Evolutionary conservation across 2,329 filamentous ascomycete species (phyloP).

Genomic region (Aureobasidium lini): DNA sequence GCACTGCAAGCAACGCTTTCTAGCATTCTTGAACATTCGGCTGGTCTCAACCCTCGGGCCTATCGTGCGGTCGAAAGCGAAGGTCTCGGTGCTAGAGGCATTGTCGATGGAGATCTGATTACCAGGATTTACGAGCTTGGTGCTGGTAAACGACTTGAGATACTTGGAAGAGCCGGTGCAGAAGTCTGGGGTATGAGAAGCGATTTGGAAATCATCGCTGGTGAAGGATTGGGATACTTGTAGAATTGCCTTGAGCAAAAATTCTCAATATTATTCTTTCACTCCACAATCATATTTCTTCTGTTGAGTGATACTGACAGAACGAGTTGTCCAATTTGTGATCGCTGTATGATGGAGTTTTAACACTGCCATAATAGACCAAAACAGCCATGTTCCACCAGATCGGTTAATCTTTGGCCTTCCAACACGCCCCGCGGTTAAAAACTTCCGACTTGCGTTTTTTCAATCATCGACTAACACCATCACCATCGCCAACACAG

Average conservation of each 20-base stretch:
- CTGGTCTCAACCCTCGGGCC: conserved; percentile 74
- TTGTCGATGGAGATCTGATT: conserved; percentile 73
- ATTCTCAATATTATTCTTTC: not conserved
- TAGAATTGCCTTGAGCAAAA: not conserved
- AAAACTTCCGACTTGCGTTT: no score
- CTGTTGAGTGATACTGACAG: no score
- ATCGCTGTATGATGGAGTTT: no score
- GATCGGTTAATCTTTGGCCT: no score
- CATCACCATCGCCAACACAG: no score
- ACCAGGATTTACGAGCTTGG: conserved; percentile 69
- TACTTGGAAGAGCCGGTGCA: conserved; percentile 64
- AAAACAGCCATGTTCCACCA: no score
- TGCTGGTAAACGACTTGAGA: conserved; percentile 62
- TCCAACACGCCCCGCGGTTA: no score
- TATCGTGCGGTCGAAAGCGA: conserved; percentile 55
- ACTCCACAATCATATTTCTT: no score
- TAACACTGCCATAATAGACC: no score
- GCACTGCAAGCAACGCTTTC: conserved; percentile 74
- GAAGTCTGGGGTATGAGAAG: conserved; percentile 60
- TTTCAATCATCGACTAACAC: no score
- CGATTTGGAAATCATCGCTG: conserved; percentile 60
- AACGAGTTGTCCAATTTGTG: no score
- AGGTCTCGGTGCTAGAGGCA: conserved; percentile 48
- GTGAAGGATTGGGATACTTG: conserved; percentile 56
- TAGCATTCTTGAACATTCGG: conserved; percentile 66